Percentiles rank a stretch among this genome's conserved stretches.
phyloP scores from a whole-genome alignment of 225 moss, liverwort and hornwort genomes.

The Bryum argenteum region DNA sequence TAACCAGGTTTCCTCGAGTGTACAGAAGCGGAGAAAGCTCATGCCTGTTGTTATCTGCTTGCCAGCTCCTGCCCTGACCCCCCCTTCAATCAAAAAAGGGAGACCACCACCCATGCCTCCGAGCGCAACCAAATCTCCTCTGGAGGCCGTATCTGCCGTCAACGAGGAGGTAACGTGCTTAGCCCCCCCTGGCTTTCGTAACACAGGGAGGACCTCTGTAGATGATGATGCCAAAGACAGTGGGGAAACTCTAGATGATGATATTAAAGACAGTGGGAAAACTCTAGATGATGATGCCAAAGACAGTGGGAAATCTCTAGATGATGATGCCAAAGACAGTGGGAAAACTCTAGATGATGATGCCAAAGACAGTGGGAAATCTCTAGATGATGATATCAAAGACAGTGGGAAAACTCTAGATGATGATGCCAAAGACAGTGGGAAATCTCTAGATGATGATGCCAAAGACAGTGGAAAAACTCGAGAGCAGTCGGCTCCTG shows the following conservation, averaged over 20 bases:
- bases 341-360: not conserved
- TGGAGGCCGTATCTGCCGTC: not conserved
- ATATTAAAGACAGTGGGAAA: too few species aligned
- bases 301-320: not conserved
- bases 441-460: constrained; percentile 3
- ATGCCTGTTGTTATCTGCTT: not conserved
- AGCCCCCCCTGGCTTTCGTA: constrained; percentile 10
- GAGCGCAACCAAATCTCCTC: not conserved
- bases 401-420: not conserved
- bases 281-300: not conserved
- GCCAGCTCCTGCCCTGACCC: constrained; percentile 24
- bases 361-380: too few species aligned
- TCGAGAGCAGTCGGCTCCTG: not conserved
- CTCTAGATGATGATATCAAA: not conserved
- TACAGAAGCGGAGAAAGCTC: constrained; percentile 4
- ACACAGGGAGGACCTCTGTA: constrained; percentile 19
- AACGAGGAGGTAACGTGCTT: constrained; percentile 29
- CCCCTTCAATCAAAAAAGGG: constrained; percentile 1
- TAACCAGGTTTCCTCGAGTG: constrained; percentile 5
- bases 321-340: not conserved
- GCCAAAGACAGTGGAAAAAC: not conserved
- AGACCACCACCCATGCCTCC: not conserved
- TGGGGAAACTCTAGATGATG: not conserved
- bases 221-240: constrained; percentile 8
- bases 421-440: not conserved